Evolutionary conservation across 2,329 filamentous ascomycete genomes (phyloP).

Genomic region (Alternaria sp.): DNA sequence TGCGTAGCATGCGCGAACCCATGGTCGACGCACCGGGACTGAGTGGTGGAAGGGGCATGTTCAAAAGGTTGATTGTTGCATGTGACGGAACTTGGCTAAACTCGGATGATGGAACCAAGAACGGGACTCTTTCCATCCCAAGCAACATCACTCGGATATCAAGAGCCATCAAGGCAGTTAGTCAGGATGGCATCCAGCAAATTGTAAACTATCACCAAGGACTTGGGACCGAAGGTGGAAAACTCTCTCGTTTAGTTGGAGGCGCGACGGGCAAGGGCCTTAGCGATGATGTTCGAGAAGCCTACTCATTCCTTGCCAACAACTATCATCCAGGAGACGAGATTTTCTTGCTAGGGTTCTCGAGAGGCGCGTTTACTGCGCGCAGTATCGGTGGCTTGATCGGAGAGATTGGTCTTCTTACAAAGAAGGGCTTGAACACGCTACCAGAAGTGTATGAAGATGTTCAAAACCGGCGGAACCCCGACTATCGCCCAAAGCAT

Average conservation of each 20-base stretch:
- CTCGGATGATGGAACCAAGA: slow-evolving; percentile 57
- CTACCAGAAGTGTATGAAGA: slow-evolving; percentile 59
- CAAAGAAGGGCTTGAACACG: slow-evolving; percentile 56
- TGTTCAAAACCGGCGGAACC: slow-evolving; percentile 55
- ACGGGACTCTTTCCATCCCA: slow-evolving; percentile 55
- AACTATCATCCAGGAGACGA: slow-evolving; percentile 62
- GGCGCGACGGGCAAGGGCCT: slow-evolving; percentile 58
- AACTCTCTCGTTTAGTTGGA: slow-evolving; percentile 54
- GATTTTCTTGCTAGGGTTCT: slow-evolving; percentile 60
- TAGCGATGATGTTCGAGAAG: slow-evolving; percentile 58
- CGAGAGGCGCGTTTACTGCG: slow-evolving; percentile 58
- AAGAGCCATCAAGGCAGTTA: slow-evolving; percentile 59
- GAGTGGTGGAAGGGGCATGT: slow-evolving; percentile 50
- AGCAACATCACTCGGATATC: slow-evolving; percentile 61
- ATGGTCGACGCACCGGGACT: slow-evolving; percentile 44
- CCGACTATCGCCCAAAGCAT: slow-evolving; percentile 56
- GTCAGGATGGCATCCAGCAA: slow-evolving; percentile 59
- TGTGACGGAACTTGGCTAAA: slow-evolving; percentile 60
- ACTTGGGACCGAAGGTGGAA: slow-evolving; percentile 56
- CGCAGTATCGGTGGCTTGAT: slow-evolving; percentile 56
- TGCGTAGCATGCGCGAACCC: slow-evolving; percentile 31
- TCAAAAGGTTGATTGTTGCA: slow-evolving; percentile 53
- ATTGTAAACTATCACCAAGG: slow-evolving; percentile 62
- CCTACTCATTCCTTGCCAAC: slow-evolving; percentile 61
- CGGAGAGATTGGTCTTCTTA: slow-evolving; percentile 58